Percentiles rank a stretch among this genome's conserved stretches.
These are phyloP conservation scores for Ceratobasidium papillatum DNA, from an alignment of 1,284 basidiomycete species.

Conservation along the genomic window DNA sequence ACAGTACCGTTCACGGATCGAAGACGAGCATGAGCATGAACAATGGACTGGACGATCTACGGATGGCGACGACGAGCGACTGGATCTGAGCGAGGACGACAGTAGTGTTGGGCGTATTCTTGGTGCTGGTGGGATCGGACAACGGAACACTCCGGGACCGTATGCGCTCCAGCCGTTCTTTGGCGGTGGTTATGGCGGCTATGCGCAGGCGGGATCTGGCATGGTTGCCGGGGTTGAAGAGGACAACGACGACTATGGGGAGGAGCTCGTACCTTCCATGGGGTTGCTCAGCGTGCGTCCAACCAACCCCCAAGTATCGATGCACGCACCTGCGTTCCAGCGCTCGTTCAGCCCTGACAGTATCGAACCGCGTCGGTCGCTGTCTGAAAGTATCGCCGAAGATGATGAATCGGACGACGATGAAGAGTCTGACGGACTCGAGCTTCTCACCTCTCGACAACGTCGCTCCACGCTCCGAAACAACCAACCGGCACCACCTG, in stretches of 20 bases:
- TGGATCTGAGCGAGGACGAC: slow-evolving; percentile 37
- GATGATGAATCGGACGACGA: slow-evolving; percentile 56
- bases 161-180: slow-evolving; percentile 9
- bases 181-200: not conserved
- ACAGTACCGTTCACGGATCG: slow-evolving; percentile 11
- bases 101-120: slow-evolving; percentile 36
- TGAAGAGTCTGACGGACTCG: slow-evolving; percentile 61
- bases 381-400: slow-evolving; percentile 37
- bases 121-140: slow-evolving; percentile 40
- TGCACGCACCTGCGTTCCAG: slow-evolving; percentile 27
- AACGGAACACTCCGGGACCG: slow-evolving; percentile 16
- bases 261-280: slow-evolving; percentile 25
- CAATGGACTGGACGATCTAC: slow-evolving; percentile 32
- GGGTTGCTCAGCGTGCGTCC: slow-evolving; percentile 25
- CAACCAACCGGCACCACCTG: slow-evolving; percentile 7
- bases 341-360: slow-evolving; percentile 36
- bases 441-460: slow-evolving; percentile 63
- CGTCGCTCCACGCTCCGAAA: slow-evolving; percentile 50
- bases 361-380: slow-evolving; percentile 25
- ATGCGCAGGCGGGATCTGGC: not conserved
- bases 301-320: slow-evolving; percentile 9
- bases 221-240: slow-evolving; percentile 35
- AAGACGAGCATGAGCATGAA: slow-evolving; percentile 28
- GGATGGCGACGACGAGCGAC: slow-evolving; percentile 34
- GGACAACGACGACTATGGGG: slow-evolving; percentile 24